phyloP scores from a whole-genome alignment of 2,329 filamentous ascomycete species.

The Fusarium papillatum region DNA sequence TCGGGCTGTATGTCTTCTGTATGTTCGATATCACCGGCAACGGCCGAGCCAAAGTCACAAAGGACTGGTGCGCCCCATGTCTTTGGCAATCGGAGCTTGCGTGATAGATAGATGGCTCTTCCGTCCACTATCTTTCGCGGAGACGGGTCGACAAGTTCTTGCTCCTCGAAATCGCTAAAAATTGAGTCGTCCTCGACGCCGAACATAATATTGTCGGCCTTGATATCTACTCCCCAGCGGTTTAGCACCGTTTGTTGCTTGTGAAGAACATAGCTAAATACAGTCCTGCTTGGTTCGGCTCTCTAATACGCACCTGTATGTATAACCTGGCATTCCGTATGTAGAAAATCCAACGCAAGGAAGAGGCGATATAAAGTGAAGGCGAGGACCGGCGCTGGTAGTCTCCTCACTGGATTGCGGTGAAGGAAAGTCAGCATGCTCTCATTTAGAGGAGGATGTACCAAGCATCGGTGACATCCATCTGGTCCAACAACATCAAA shows the following conservation, averaged over 20 bases:
- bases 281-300: background rate
- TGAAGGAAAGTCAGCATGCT: constrained; percentile 54
- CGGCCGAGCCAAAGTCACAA: constrained; percentile 64
- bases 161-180: constrained; percentile 53
- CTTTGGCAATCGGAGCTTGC: constrained; percentile 51
- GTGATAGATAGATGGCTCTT: constrained; percentile 58
- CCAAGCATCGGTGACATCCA: constrained; percentile 52
- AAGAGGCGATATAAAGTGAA: constrained; percentile 55
- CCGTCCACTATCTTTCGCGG: constrained; percentile 57
- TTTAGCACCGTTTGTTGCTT: constrained; percentile 37
- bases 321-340: constrained; percentile 59
- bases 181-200: constrained; percentile 55
- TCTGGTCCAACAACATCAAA: constrained; percentile 53
- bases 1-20: constrained; percentile 54
- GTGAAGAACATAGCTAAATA: constrained; percentile 4
- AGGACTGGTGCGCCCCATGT: constrained; percentile 52
- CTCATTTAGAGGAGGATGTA: constrained; percentile 58
- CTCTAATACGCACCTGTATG: constrained; percentile 55
- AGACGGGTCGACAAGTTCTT: constrained; percentile 54
- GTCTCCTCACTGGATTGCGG: constrained; percentile 53
- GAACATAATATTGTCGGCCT: constrained; percentile 62
- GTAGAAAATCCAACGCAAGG: constrained; percentile 59
- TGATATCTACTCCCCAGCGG: constrained; percentile 56
- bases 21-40: constrained; percentile 50
- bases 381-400: constrained; percentile 51